A percentile compares a stretch with the other conserved stretches of the same genome.
These are phyloP conservation scores for Euphorbia lathyris DNA, from an alignment of 345 rosid species.

Conservation along the genomic window DNA sequence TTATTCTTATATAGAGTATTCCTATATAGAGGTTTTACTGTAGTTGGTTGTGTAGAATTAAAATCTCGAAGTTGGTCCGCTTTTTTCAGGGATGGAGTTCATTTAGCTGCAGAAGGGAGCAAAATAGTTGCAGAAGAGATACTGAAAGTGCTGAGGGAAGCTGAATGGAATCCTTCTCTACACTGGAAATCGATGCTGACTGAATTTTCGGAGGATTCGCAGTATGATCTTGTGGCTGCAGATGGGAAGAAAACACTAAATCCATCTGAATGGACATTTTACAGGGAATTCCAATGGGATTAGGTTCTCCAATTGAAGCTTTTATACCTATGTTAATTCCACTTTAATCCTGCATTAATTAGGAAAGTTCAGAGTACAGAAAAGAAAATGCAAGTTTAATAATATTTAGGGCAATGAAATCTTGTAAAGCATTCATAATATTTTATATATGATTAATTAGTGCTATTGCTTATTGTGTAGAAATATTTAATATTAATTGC, in stretches of 20 bases:
- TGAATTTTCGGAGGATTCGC: constrained; percentile 73
- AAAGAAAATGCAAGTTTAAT: neutral
- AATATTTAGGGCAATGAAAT: neutral
- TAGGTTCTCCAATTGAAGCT: constrained; percentile 17
- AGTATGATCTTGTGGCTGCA: constrained; percentile 74
- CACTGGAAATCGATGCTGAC: constrained; percentile 92
- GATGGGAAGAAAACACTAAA: constrained; percentile 71
- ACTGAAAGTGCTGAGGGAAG: constrained; percentile 67
- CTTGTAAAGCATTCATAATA: neutral
- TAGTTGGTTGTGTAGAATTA: too few relatives aligned
- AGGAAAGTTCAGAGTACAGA: neutral
- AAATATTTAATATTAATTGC: too few relatives aligned
- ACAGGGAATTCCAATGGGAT: constrained; percentile 77
- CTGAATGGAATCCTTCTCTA: constrained; percentile 85
- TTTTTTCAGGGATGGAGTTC: constrained; percentile 65
- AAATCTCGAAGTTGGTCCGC: neutral
- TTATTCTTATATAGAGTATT: too few relatives aligned
- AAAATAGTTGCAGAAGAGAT: constrained; percentile 78
- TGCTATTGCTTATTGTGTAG: neutral
- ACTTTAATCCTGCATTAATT: neutral
- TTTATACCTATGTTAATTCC: neutral
- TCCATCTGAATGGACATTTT: constrained; percentile 80
- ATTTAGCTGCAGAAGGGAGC: constrained; percentile 87
- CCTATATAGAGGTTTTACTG: too few relatives aligned
- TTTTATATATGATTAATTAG: neutral